Base-by-base conservation (phyloP, 495 filamentous ascomycete species). In the Penicillium angulare region DNA sequence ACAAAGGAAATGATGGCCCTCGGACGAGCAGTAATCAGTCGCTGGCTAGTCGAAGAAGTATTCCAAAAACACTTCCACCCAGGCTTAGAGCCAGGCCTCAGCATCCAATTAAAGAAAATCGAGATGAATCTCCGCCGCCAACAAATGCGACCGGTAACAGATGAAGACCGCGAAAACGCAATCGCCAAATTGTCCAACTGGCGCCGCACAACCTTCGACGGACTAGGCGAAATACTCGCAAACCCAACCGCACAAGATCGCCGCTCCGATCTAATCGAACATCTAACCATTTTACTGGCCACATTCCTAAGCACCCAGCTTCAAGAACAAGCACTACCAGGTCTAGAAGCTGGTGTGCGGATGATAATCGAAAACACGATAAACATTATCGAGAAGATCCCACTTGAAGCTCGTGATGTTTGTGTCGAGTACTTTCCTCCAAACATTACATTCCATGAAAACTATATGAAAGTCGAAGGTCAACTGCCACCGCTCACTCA, bases 1-100 rank as follows among this genome's bases (percentile, higher is more conserved):
- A 93, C 88, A 48, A 90, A 96, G 65, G 93, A 98, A 62, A 98
- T 98, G 93, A 97, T 89, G 5, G 89, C 89, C 5, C 86, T 96
- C 18, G 93, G 93, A n/a, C 83, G 92, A 22, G 90, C 95, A 5
- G 81, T 88, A 39, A 92, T 98, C 51, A 86, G 89, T 23, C 80
- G 84, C 47, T 98, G 93, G 90, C 74, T 98, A 13, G 85, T 91
- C 17, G 89, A 97, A 13, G 90, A 97, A 61, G 79, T 97, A 20
- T 89, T 97, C 65, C 86, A 95, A 60, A 81, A 83, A 36, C 87
- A 87, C 68, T 98, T 98, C 72, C 95, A 98, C 58, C 93, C 93
- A 0, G 84, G 82, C 2, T 72, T 98, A 10, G 90, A 97, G 16
- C 72, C 79, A 2, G 76, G 72, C 26, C 77, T 97, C 12, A 95